Percentiles rank a stretch among this genome's conserved stretches.
Evolutionary conservation across 106 monocot genomes (phyloP).

Genomic region (Narthecium ossifragum): DNA sequence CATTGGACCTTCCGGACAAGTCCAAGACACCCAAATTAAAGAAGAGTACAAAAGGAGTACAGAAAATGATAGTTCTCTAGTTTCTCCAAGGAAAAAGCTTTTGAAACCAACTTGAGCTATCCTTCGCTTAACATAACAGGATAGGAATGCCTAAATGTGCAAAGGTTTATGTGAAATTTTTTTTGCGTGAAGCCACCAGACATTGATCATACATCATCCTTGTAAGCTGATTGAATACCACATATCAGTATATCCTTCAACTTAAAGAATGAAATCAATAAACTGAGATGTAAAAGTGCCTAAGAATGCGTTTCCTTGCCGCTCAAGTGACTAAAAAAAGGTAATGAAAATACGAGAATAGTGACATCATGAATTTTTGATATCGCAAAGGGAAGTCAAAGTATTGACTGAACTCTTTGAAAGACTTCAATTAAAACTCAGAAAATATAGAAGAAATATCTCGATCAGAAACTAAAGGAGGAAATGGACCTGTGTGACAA

Average conservation of each 20-base stretch:
- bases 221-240: slow-evolving; percentile 17
- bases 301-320: no score
- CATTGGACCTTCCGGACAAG: neutral
- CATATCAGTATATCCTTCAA: slow-evolving; percentile 10
- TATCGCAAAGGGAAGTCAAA: no score
- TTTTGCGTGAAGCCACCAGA: slow-evolving; percentile 14
- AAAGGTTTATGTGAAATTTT: neutral
- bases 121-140: neutral
- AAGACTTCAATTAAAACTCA: no score
- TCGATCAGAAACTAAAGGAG: no score
- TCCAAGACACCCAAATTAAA: neutral
- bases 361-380: no score
- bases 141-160: slow-evolving; percentile 1
- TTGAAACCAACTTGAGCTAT: neutral
- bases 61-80: neutral
- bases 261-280: neutral
- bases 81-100: slow-evolving; percentile 1
- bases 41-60: neutral
- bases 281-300: no score
- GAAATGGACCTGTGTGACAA: no score
- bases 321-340: no score
- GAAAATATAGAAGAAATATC: no score
- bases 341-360: no score
- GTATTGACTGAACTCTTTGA: no score
- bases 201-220: slow-evolving; percentile 12